Percentiles rank a stretch among this genome's conserved stretches.
phyloP scores from a whole-genome alignment of 202 grass and related monocot genomes.

The Musa balbisiana region DNA sequence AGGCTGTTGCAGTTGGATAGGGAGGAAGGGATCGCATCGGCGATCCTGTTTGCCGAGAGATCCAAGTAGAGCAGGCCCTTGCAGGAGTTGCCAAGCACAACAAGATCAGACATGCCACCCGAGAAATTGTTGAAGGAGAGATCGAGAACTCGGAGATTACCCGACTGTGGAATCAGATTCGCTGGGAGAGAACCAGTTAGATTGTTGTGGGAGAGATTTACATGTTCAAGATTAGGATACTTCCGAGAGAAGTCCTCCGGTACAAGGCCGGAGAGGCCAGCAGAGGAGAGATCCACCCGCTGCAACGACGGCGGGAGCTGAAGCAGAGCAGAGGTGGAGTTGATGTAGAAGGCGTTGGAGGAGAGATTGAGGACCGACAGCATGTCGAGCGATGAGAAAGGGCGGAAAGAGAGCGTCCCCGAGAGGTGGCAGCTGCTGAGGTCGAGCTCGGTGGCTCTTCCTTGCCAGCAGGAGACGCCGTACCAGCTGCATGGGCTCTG shows the following conservation, averaged over 20 bases:
- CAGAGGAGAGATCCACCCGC: constrained; percentile 49
- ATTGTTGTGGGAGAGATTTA: constrained; percentile 55
- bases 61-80: constrained; percentile 37
- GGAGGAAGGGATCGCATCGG: constrained; percentile 39
- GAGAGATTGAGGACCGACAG: constrained; percentile 61
- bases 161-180: constrained; percentile 30
- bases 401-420: constrained; percentile 25
- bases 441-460: constrained; percentile 46
- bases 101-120: constrained; percentile 29
- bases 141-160: constrained; percentile 45
- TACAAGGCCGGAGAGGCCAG: constrained; percentile 41
- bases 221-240: constrained; percentile 43
- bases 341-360: constrained; percentile 37
- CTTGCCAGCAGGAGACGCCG: constrained; percentile 47
- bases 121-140: constrained; percentile 73
- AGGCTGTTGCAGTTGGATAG: constrained; percentile 35
- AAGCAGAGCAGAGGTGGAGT: constrained; percentile 33
- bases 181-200: constrained; percentile 43
- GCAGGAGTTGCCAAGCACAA: constrained; percentile 27
- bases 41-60: constrained; percentile 50
- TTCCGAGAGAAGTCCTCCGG: constrained; percentile 32
- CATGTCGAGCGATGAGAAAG: constrained; percentile 32
- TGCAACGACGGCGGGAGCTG: constrained; percentile 35
- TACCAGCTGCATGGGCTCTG: constrained; percentile 46
- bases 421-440: constrained; percentile 40